A percentile compares a stretch with the other conserved stretches of the same genome.
Evolutionary conservation across 1,139 yeast genomes (phyloP).

Genomic region (Arxiozyma telluris): DNA sequence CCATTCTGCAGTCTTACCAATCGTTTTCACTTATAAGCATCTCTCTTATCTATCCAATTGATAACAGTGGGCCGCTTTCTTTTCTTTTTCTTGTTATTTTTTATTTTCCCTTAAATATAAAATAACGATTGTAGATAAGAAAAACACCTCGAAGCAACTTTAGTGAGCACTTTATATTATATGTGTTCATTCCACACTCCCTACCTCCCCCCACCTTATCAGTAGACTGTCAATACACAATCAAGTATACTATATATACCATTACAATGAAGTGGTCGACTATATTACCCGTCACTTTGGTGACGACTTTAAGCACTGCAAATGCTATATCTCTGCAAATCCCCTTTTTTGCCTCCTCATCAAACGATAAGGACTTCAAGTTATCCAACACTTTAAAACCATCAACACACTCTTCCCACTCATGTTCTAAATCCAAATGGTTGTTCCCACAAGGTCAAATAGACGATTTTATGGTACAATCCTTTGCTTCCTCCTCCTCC

Average conservation of each 20-base stretch:
- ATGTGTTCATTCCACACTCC: background rate
- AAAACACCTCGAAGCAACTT: background rate
- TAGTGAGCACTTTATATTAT: background rate
- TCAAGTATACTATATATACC: background rate
- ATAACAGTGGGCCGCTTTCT: too few species aligned
- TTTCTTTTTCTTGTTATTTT: too few species aligned
- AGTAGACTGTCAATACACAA: background rate
- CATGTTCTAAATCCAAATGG: background rate
- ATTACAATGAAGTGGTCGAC: constrained; percentile 1
- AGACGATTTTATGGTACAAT: background rate
- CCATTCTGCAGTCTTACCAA: too few species aligned
- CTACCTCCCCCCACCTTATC: background rate
- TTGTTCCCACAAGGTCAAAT: constrained; percentile 3
- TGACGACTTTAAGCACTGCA: background rate
- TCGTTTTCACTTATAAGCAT: too few species aligned
- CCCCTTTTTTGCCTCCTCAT: constrained; percentile 1
- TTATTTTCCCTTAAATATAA: too few species aligned
- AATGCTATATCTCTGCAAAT: constrained; percentile 3
- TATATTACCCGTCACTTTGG: constrained; percentile 1
- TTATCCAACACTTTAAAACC: background rate
- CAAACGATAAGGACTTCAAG: background rate
- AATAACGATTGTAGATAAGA: background rate
- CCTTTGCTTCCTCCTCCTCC: background rate
- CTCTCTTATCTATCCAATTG: too few species aligned
- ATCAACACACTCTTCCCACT: background rate